Base-by-base conservation (phyloP, 108 stramenopile species). In the Parmales sp. region DNA sequence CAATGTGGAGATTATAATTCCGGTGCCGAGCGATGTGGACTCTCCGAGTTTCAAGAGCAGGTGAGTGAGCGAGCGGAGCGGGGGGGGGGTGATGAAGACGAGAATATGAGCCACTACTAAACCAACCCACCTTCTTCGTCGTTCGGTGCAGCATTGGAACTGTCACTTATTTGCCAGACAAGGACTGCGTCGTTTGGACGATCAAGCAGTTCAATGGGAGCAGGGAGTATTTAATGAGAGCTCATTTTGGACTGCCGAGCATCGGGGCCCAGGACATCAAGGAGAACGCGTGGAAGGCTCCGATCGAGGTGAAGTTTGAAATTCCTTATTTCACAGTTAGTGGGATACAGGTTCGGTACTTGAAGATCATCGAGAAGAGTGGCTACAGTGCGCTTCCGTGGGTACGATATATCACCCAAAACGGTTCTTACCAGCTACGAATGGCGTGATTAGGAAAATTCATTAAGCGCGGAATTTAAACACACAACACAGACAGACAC, bases 251-350 rank as follows among this genome's bases (percentile, higher is more conserved):
- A 13, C 72, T 99, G 38, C 98, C 98, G 4, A 90, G 90, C 48
- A 95, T 98, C 60, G 88, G 86, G 46, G 84, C 89, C 4, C 82
- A 87, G 22, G 93, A 95, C 72, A 54, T 73, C 71, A 71, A 69
- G 64, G 85, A 85, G 69, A 89, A 87, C 38, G 80, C 86, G 19
- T 98, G 94, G 93, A 93, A 94, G 73, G 79, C 83, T n/a, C 94
- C 93, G 0, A 92, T 94, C 69, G 78, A 82, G 29, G 93, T 99
- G 39, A 91, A 94, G 66, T 99, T 99, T 75, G 98, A 99, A 72
- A 98, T 99, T 65, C 98, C 98, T 9, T 99, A 99, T 77, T 99
- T 99, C 75, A 99, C 98, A 0, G 97, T 98, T 11, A 89, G 87
- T 29, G 98, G 98, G 22, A 95, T 99, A 63, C 97, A 98, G 76